Evolutionary conservation across 2,329 filamentous ascomycete species (phyloP).

Genomic region (Daldinia sp.): DNA sequence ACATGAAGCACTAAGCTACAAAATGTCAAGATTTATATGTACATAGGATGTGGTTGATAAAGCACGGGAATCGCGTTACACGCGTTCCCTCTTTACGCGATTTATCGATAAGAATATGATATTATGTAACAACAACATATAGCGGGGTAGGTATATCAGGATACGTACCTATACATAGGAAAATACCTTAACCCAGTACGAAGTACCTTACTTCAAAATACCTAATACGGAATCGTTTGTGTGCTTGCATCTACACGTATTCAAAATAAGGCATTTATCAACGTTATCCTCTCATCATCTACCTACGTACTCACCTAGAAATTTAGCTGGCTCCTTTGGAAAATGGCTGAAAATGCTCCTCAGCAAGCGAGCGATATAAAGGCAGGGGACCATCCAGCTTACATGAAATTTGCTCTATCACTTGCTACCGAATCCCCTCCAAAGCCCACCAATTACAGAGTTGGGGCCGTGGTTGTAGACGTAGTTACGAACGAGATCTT

Average conservation of each 20-base stretch:
- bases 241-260: no score
- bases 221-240: no score
- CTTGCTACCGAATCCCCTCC: constrained; percentile 82
- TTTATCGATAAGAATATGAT: constrained; percentile 28
- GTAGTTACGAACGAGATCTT: constrained; percentile 66
- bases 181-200: no score
- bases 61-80: constrained; percentile 31
- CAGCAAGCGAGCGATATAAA: constrained; percentile 37
- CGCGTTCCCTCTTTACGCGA: constrained; percentile 28
- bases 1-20: not conserved
- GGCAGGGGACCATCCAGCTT: constrained; percentile 55
- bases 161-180: no score
- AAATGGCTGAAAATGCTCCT: constrained; percentile 30
- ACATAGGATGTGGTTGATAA: not conserved
- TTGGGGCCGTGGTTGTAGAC: constrained; percentile 86
- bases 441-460: constrained; percentile 89
- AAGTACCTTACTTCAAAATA: no score
- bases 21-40: not conserved
- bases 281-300: not conserved
- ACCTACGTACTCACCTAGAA: no score
- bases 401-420: constrained; percentile 76
- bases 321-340: not conserved
- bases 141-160: not conserved
- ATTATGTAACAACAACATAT: not conserved
- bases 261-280: no score